phyloP scores from a whole-genome alignment of 2,329 filamentous ascomycete genomes.

The Magnaporthiopsis incrustans region DNA sequence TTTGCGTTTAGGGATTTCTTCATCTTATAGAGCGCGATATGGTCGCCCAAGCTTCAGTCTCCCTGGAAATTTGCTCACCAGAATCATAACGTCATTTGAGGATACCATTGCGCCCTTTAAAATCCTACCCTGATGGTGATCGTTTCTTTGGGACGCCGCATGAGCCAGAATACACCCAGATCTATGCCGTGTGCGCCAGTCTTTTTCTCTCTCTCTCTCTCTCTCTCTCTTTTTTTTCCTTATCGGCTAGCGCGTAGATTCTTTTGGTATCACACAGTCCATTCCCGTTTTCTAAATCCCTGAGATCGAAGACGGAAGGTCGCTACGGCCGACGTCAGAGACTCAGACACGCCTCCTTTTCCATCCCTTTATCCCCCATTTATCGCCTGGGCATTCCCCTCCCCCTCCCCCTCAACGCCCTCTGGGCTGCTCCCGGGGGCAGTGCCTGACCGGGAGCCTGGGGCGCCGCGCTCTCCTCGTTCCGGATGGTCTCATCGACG shows the following conservation, averaged over 20 bases:
- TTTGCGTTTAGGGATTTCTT: not conserved
- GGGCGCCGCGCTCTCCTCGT: slow-evolving; percentile 83
- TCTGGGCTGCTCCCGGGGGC: slow-evolving; percentile 77
- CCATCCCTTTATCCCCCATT: slow-evolving; percentile 8
- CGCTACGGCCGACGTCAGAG: not conserved
- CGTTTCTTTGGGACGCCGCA: not conserved
- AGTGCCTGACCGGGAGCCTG: slow-evolving; percentile 71
- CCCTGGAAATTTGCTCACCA: not conserved
- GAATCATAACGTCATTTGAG: not conserved
- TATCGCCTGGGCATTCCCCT: slow-evolving; percentile 84
- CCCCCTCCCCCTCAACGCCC: slow-evolving; percentile 74
- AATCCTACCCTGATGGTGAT: not conserved
- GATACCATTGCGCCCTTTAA: not conserved
- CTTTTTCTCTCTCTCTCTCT: no score
- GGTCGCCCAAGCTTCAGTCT: not conserved
- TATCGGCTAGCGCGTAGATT: not conserved
- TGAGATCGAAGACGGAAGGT: not conserved
- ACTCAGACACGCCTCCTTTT: slow-evolving; percentile 8
- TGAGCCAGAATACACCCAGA: not conserved
- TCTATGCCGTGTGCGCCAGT: not conserved
- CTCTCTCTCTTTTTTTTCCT: no score
- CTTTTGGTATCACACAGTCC: not conserved
- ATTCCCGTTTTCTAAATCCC: not conserved
- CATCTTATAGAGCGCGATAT: not conserved
- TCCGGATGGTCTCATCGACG: slow-evolving; percentile 97